These are phyloP conservation scores for Miamiensis avidus DNA, from an alignment of 169 alveolate species.

Conservation along the genomic window DNA sequence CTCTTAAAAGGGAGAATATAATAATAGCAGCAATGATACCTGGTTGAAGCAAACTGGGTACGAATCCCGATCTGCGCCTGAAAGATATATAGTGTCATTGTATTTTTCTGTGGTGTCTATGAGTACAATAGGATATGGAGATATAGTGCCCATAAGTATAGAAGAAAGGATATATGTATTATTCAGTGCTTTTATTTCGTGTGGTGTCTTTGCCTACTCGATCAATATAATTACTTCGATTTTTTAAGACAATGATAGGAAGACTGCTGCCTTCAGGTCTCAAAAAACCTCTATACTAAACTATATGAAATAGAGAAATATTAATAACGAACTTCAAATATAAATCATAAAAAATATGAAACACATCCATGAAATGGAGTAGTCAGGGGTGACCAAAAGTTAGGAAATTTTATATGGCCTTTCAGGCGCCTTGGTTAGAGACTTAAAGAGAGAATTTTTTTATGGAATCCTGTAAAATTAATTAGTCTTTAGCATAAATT, in stretches of 20 bases:
- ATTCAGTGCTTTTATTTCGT: neutral
- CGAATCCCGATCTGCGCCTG: neutral
- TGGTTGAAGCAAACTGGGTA: neutral
- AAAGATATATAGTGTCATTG: neutral
- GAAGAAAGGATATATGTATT: conserved; percentile 1
- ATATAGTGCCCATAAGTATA: neutral
- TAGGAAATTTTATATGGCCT: neutral
- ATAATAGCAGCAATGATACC: neutral
- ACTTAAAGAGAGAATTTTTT: neutral
- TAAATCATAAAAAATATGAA: too few relatives aligned
- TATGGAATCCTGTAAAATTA: neutral
- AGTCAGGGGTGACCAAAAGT: neutral
- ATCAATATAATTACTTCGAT: neutral
- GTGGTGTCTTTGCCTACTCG: conserved; percentile 3
- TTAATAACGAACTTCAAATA: neutral
- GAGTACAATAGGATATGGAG: conserved; percentile 20
- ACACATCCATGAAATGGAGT: neutral
- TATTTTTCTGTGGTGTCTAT: conserved; percentile 1
- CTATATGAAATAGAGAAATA: neutral
- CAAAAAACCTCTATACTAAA: too few relatives aligned
- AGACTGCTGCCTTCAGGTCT: neutral
- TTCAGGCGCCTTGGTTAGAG: neutral
- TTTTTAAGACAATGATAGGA: neutral
- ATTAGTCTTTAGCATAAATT: neutral
- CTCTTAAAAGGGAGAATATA: neutral